Evolutionary conservation across 768 basidiomycete species (phyloP).

Genomic region (Hortiboletus flavorubellus): DNA sequence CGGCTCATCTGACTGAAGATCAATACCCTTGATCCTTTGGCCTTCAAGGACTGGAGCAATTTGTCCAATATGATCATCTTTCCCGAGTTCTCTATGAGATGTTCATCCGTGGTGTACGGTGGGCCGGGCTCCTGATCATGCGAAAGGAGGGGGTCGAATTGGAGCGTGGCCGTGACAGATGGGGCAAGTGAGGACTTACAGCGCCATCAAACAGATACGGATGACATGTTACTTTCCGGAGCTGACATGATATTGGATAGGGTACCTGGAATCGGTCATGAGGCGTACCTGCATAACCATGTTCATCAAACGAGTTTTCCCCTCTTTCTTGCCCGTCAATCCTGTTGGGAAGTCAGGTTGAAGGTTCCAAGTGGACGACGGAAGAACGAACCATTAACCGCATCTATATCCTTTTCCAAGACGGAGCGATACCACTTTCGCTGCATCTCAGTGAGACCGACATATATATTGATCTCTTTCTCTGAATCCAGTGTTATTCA

Average conservation of each 20-base stretch:
- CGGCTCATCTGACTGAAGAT: slow-evolving; percentile 99
- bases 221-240: slow-evolving; percentile 86
- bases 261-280: not conserved
- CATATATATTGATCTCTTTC: slow-evolving; percentile 98
- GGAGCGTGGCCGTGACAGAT: not conserved
- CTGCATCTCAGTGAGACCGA: slow-evolving; percentile 97
- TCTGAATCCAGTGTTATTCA: slow-evolving; percentile 42
- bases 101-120: slow-evolving; percentile 97
- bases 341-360: slow-evolving; percentile 39
- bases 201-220: slow-evolving; percentile 93
- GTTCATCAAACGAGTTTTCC: slow-evolving; percentile 96
- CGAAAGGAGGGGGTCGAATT: not conserved
- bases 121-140: slow-evolving; percentile 86
- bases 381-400: slow-evolving; percentile 75
- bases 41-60: slow-evolving; percentile 81
- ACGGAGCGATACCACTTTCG: slow-evolving; percentile 97
- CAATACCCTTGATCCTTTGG: slow-evolving; percentile 89
- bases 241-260: slow-evolving; percentile 26
- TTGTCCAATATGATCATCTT: slow-evolving; percentile 99
- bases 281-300: slow-evolving; percentile 94
- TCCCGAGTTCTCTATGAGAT: slow-evolving; percentile 89
- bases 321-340: slow-evolving; percentile 95
- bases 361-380: not conserved
- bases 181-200: slow-evolving; percentile 36
- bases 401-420: slow-evolving; percentile 97